Evolutionary conservation across 2,329 filamentous ascomycete genomes (phyloP), one percentile per base, ranked within the genome.

Genomic region (Stagonosporopsis chrysanthemi): DNA sequence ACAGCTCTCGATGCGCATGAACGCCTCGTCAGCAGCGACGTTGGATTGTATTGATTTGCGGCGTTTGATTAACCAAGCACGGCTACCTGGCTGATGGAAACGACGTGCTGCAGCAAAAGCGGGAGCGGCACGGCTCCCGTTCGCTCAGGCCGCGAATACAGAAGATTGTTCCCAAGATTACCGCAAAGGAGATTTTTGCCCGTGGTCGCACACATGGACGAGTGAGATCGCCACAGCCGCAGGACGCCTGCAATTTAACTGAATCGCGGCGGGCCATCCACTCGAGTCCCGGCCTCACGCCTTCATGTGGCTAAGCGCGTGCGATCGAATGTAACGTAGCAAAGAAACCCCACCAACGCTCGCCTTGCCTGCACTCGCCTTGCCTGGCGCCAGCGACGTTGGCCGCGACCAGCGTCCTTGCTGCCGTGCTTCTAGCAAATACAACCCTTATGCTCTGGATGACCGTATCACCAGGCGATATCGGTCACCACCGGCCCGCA

Each of bases 401-500:
- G 54, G 45, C 38, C 54, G 54, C 54, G 43, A 52, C 54, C 42
- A 56, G 54, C 48, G 53, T 52, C 54, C 54, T 56, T 56, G 54
- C 54, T 70, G 68, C 70, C 65, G 69, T 68, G 54, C 48, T 65
- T 64, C 64, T 75, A 75, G 73, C 69, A 70, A 70, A 77, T 77
- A 75, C 69, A 74, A 77, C 75, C 71, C 66, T 73, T 60, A 68
- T 70, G 62, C 67, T 63, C 65, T 69, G 66, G 64, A 68, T 64
- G 69, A 64, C 69, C 69, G 72, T 76, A 74, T 70, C 65, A 77
- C 74, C 69, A 77, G 76, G 74, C 74, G 72, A 77, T 69, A 74
- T 77, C 69, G 70, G 58, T 71, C 65, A 66, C 66, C 65, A 66
- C 67, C 68, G 69, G 67, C 71, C 67, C 65, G 68, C 69, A 72